Evolutionary conservation across 176 grass and related monocot species (phyloP).

Genomic region (Ananas comosus): DNA sequence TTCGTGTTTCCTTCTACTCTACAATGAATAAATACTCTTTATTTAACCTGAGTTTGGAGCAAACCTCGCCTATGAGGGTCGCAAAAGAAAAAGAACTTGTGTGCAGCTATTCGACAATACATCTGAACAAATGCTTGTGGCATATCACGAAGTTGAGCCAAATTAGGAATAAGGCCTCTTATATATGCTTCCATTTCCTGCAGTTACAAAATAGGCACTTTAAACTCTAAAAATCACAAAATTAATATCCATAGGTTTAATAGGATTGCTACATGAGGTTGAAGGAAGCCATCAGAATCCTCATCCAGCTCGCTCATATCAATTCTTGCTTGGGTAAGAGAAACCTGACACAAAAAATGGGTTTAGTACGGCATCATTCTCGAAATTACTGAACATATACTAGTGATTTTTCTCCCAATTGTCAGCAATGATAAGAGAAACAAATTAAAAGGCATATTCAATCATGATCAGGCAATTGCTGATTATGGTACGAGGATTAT

Average conservation of each 20-base stretch:
- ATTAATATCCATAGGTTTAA: conserved; percentile 2
- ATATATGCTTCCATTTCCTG: conserved; percentile 99
- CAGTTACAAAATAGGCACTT: conserved; percentile 22
- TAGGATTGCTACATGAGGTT: conserved; percentile 66
- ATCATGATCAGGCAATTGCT: too few species aligned
- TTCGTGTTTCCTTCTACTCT: neutral
- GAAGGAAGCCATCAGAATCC: conserved; percentile 99
- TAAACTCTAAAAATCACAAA: conserved; percentile 11
- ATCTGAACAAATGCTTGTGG: conserved; percentile 85
- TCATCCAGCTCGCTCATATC: conserved; percentile 99
- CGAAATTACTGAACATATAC: neutral
- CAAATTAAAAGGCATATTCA: too few species aligned
- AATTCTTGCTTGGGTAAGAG: conserved; percentile 98
- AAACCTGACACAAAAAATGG: conserved; percentile 45
- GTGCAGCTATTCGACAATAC: conserved; percentile 99
- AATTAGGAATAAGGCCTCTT: conserved; percentile 91
- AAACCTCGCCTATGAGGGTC: conserved; percentile 89
- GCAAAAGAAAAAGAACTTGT: conserved; percentile 99
- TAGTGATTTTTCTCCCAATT: too few species aligned
- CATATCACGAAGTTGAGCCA: conserved; percentile 93
- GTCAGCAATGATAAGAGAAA: too few species aligned
- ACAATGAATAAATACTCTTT: neutral
- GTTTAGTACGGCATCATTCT: neutral
- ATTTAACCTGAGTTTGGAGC: neutral
- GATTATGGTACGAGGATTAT: too few species aligned